Evolutionary conservation across 2,329 filamentous ascomycete species (phyloP), one percentile per base, ranked within the genome.

Genomic region (Phialophora chinensis): DNA sequence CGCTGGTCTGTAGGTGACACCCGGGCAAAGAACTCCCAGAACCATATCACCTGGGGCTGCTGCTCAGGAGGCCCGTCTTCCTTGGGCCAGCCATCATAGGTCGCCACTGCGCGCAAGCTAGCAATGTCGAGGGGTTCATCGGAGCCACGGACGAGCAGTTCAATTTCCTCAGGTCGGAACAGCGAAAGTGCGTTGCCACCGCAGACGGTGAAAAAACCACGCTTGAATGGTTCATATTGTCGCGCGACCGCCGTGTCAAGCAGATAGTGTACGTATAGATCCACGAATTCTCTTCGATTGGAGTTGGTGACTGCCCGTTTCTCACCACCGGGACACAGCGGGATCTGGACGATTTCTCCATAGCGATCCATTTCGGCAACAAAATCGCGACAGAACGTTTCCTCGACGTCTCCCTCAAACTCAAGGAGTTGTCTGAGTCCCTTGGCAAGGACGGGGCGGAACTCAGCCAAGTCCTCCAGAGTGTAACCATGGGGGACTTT

Each of bases 161-260:
- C 93, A 68, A 97, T 96, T 77, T 97, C 93, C 76, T 97, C 93
- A 0, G 93, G 90, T 17, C 91, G 87, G 77, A 97, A 97, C 1
- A 97, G 85, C 0, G 90, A 92, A 42, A 97, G 83, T 0, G 93
- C 93, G 75, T 95, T 96, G 42, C 93, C 92, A 42, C 90, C 91
- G 75, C 92, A 96, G 31, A 97, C 92, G 0, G 91, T 96, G 77
- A 92, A 97, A 78, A 97, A 97, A 0, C 93, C 93, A 62, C 93
- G 87, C 76, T 95, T 95, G 83, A 97, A 97, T 0, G 93, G 93
- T 75, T 96, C 92, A 71, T 96, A 97, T 74, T 97, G 93, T 49
- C 91, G 86, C 47, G 86, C 82, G 1, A 97, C 90, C 0, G 91
- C 86, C 6, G 85, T 88, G 73, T 97, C 92, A 11, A 97, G 86